phyloP scores from a whole-genome alignment of 345 rosid species.

The Arabidopsis arenosa region DNA sequence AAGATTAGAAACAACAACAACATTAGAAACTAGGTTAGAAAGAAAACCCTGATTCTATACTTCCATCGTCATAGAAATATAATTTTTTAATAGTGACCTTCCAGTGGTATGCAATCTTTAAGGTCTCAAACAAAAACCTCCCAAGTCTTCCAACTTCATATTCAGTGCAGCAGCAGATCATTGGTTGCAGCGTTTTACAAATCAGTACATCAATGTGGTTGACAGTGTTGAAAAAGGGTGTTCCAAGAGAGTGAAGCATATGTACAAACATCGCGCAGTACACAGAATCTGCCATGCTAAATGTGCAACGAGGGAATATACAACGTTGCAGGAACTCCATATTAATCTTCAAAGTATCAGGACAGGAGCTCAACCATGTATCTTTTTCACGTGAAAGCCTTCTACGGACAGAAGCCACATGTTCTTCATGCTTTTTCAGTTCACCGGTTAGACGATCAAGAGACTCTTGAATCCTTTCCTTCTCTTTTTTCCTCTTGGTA shows the following conservation, averaged over 20 bases:
- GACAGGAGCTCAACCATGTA: constrained; percentile 97
- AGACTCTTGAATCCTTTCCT: constrained; percentile 99
- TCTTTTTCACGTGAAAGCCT: constrained; percentile 95
- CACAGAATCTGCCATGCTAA: constrained; percentile 99
- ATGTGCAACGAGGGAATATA: constrained; percentile 98
- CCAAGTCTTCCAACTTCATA: constrained; percentile 98
- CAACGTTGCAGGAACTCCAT: constrained; percentile 99
- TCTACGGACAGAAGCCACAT: constrained; percentile 89
- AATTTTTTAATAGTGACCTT: constrained; percentile 58
- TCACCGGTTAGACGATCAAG: constrained; percentile 89
- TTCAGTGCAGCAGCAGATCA: constrained; percentile 99
- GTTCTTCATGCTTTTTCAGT: constrained; percentile 86
- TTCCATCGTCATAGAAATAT: constrained; percentile 3
- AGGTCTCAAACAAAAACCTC: constrained; percentile 86
- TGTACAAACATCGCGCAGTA: constrained; percentile 99
- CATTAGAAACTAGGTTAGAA: constrained; percentile 25
- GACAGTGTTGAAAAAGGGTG: constrained; percentile 98
- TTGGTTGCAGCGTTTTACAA: constrained; percentile 97
- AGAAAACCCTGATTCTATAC: not conserved
- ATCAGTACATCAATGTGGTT: constrained; percentile 98
- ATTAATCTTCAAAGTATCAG: constrained; percentile 96
- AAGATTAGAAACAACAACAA: constrained; percentile 31
- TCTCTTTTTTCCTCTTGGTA: constrained; percentile 95
- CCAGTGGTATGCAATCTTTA: constrained; percentile 97
- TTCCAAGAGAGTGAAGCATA: constrained; percentile 95